Base-by-base conservation (phyloP, 768 basidiomycete genomes). In the Termitomyces sp. region DNA sequence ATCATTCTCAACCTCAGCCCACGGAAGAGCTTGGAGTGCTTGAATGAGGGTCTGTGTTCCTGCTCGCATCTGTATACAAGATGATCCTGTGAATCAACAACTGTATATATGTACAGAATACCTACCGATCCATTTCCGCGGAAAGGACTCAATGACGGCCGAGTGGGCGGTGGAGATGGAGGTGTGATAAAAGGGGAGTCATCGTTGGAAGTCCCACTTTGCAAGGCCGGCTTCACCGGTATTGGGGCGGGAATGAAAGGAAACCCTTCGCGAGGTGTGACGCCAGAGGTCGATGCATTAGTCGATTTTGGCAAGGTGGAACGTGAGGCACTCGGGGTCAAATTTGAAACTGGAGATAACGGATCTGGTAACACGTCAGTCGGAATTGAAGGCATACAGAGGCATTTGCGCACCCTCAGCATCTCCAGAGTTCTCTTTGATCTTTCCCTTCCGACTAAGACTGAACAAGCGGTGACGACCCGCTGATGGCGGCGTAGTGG, bases 1-100 rank as follows among this genome's bases (percentile, higher is more conserved):
- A 36, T 89, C 87, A 59, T 85, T 86, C 64, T 92, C 89, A 9
- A 82, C 79, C 61, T 87, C 85, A 38, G 82, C 80, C 89, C 88
- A 91, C 20, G 92, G 93, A 45, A 94, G 79, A 2, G 91, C 92
- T 68, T 94, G 92, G 15, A 94, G 79, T 4, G 91, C 92, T 75
- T 94, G 92, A 42, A 94, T 94, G 54, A 94, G 84, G 3, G 92
- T 91, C 70, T 94, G 93, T 3, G 92, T 94, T 16, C 92, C 92
- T 28, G 87, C 85, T 44, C 91, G 88, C 86, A 94, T 90, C 92
- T 94, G 69, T 40, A 39, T 35, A 28, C 1, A 4, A 50, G 28
- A 39, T 18, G 42, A 4, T 35, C 55, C 22, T 60, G 56, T 60
- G 66, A 61, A 60, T 60, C 53, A 42, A 57, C 63, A 60, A 62